phyloP scores from a whole-genome alignment of 805 yeast species.

The Candida tammaniensis region DNA sequence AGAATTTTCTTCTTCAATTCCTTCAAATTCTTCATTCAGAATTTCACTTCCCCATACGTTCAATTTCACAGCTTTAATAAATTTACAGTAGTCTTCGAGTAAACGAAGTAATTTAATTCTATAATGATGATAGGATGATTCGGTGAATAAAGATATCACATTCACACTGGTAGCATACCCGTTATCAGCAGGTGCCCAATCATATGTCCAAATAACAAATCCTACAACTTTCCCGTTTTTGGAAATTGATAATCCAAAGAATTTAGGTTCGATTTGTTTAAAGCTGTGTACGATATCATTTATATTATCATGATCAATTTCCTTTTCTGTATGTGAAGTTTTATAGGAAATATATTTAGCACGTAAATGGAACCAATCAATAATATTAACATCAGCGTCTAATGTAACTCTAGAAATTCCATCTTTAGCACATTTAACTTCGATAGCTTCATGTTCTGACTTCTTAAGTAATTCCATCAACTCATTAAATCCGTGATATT shows the following conservation, averaged over 20 bases:
- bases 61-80: slow-evolving; percentile 13
- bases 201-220: slow-evolving; percentile 39
- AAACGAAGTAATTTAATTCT: slow-evolving; percentile 2
- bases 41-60: slow-evolving; percentile 36
- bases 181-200: slow-evolving; percentile 14
- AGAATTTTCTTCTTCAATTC: slow-evolving; percentile 21
- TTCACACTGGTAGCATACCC: background rate
- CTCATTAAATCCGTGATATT: slow-evolving; percentile 28
- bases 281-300: slow-evolving; percentile 21
- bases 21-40: slow-evolving; percentile 3
- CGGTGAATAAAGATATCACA: slow-evolving; percentile 1
- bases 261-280: slow-evolving; percentile 22
- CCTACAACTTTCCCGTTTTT: slow-evolving; percentile 22
- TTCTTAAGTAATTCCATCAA: slow-evolving; percentile 19
- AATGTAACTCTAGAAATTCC: slow-evolving; percentile 29
- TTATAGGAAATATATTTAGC: slow-evolving; percentile 24
- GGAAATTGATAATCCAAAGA: slow-evolving; percentile 29
- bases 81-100: slow-evolving; percentile 5
- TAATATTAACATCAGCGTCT: slow-evolving; percentile 22
- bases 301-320: slow-evolving; percentile 8
- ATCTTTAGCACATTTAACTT: slow-evolving; percentile 22
- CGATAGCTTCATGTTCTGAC: slow-evolving; percentile 18
- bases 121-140: slow-evolving; percentile 1
- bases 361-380: slow-evolving; percentile 45
- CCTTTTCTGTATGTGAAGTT: background rate